Percentiles rank a stretch among this genome's conserved stretches.
These are phyloP conservation scores for Phytopythium chamaehyphon DNA, from an alignment of 352 stramenopile species.

Conservation along the genomic window DNA sequence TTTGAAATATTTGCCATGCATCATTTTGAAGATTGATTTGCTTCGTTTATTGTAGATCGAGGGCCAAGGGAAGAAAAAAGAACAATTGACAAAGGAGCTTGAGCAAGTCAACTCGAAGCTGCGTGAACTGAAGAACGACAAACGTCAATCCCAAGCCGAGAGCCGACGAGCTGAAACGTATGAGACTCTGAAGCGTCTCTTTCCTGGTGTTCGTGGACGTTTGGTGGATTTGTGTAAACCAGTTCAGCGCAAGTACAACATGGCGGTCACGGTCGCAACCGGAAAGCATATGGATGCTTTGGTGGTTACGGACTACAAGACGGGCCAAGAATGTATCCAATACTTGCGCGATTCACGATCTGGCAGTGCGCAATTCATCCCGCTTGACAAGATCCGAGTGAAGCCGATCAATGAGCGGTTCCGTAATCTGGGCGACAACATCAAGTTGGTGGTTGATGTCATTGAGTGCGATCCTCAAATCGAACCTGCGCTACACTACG, in stretches of 20 bases:
- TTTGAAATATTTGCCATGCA: not conserved
- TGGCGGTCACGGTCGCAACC: slow-evolving; percentile 96
- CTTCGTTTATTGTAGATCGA: slow-evolving; percentile 30
- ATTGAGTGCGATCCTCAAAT: slow-evolving; percentile 93
- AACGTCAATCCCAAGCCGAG: slow-evolving; percentile 90
- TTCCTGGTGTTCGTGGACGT: slow-evolving; percentile 92
- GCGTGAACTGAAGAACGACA: slow-evolving; percentile 90
- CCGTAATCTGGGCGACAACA: slow-evolving; percentile 86
- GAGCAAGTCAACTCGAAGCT: slow-evolving; percentile 82
- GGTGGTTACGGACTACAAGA: slow-evolving; percentile 78
- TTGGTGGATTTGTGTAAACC: slow-evolving; percentile 97
- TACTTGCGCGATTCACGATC: slow-evolving; percentile 96
- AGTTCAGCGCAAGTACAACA: slow-evolving; percentile 95
- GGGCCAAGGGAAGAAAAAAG: slow-evolving; percentile 52
- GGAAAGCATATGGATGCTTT: slow-evolving; percentile 97
- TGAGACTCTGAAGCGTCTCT: slow-evolving; percentile 83
- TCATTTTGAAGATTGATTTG: not conserved
- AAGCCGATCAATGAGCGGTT: slow-evolving; percentile 94
- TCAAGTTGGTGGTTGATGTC: slow-evolving; percentile 94
- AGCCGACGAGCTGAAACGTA: slow-evolving; percentile 70
- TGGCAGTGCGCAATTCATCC: slow-evolving; percentile 95
- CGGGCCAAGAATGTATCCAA: slow-evolving; percentile 80
- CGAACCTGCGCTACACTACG: slow-evolving; percentile 93
- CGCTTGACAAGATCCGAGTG: slow-evolving; percentile 92
- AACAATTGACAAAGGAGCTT: slow-evolving; percentile 60